Percentiles rank a stretch among this genome's conserved stretches.
Conservation (phyloP, 2,329 filamentous ascomycete species). For the Microcyclospora pomicola region DNA sequence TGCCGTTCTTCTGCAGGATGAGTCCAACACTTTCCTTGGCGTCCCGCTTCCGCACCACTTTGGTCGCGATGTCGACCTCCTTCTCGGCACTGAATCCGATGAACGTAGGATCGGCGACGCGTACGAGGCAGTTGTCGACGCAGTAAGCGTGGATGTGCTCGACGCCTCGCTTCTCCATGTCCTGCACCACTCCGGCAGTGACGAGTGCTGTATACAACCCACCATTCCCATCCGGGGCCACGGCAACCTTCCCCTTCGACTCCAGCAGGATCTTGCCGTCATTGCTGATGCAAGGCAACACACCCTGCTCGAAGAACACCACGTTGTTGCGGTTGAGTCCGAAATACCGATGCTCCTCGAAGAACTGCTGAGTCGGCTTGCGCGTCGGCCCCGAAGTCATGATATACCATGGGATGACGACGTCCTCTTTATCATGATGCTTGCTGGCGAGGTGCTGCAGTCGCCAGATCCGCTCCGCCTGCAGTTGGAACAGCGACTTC, state of each 20-base stretch:
- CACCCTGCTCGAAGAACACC: slow-evolving; percentile 89
- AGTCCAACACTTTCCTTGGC: slow-evolving; percentile 92
- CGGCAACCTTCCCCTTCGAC: slow-evolving; percentile 76
- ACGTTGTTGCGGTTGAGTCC: slow-evolving; percentile 77
- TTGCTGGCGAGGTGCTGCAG: slow-evolving; percentile 67
- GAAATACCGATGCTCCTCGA: slow-evolving; percentile 80
- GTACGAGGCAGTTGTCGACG: slow-evolving; percentile 98
- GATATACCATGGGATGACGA: slow-evolving; percentile 89
- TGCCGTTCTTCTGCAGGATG: slow-evolving; percentile 88
- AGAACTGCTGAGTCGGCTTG: slow-evolving; percentile 84
- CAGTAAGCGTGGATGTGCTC: slow-evolving; percentile 96
- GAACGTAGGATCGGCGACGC: slow-evolving; percentile 93
- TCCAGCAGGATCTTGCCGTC: slow-evolving; percentile 95
- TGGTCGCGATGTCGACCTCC: slow-evolving; percentile 89
- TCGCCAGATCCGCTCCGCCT: slow-evolving; percentile 85
- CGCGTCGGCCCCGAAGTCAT: slow-evolving; percentile 97
- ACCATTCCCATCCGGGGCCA: slow-evolving; percentile 93
- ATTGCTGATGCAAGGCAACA: slow-evolving; percentile 91
- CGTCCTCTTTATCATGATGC: slow-evolving; percentile 46
- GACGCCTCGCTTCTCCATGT: slow-evolving; percentile 81
- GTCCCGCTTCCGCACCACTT: slow-evolving; percentile 97
- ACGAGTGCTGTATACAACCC: slow-evolving; percentile 90
- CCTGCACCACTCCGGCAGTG: slow-evolving; percentile 62
- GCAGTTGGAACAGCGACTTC: slow-evolving; percentile 95
- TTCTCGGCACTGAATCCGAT: slow-evolving; percentile 83